A percentile compares a stretch with the other conserved stretches of the same genome.
Evolutionary conservation across 2,329 filamentous ascomycete species (phyloP).

Genomic region (Alternaria arborescens): DNA sequence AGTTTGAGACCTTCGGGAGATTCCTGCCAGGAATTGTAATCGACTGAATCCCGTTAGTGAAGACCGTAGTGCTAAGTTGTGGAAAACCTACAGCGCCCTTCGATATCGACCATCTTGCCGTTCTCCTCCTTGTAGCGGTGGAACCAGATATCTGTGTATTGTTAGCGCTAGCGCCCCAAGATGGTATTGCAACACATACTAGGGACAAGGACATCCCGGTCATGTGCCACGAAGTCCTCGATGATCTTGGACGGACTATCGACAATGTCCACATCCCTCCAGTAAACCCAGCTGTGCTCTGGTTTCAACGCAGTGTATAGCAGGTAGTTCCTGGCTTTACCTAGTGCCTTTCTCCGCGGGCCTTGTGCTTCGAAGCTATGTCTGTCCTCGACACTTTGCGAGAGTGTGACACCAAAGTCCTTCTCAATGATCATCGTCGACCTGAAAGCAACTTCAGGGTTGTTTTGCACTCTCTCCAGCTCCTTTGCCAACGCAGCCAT

Average conservation of each 20-base stretch:
- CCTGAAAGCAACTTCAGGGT: conserved; percentile 80
- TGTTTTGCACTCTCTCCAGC: conserved; percentile 85
- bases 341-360: conserved; percentile 89
- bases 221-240: conserved; percentile 94
- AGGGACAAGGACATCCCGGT: conserved; percentile 90
- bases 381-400: conserved; percentile 81
- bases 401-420: conserved; percentile 80
- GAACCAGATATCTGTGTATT: conserved; percentile 86
- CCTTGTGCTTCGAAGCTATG: conserved; percentile 89
- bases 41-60: conserved; percentile 65
- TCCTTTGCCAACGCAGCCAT: conserved; percentile 85
- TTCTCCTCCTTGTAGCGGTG: conserved; percentile 82
- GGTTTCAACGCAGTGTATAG: conserved; percentile 84
- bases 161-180: conserved; percentile 19
- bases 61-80: no score
- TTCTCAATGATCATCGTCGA: conserved; percentile 89
- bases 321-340: conserved; percentile 89
- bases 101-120: conserved; percentile 73
- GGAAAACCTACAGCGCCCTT: conserved; percentile 80
- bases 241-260: conserved; percentile 88
- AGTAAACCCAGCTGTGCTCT: conserved; percentile 98
- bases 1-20: conserved; percentile 84
- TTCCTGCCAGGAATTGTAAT: conserved; percentile 99
- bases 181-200: conserved; percentile 68
- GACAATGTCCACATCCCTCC: conserved; percentile 95